Conservation (phyloP, 768 basidiomycete species). For the Harrya chromipes region DNA sequence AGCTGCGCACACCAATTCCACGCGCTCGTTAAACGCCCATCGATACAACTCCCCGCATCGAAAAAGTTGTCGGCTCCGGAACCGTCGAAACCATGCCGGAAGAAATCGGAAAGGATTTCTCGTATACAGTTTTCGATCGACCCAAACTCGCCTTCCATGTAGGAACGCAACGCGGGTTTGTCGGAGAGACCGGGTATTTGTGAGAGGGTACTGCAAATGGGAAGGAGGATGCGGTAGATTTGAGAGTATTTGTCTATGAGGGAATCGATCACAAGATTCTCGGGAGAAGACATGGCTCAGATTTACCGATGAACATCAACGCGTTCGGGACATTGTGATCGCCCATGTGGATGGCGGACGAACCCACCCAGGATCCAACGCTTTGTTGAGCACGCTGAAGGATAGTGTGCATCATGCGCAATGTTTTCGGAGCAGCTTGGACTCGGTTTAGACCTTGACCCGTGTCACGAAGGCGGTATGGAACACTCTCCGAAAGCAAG, state of each 20-base stretch:
- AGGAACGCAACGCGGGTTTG: constrained; percentile 69
- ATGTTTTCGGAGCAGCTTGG: constrained; percentile 82
- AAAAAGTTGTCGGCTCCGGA: constrained; percentile 91
- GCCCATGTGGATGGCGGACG: constrained; percentile 86
- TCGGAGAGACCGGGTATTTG: constrained; percentile 65
- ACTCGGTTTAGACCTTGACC: constrained; percentile 91
- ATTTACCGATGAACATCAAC: constrained; percentile 73
- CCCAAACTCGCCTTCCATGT: constrained; percentile 82
- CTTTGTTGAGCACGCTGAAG: constrained; percentile 79
- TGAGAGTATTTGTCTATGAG: constrained; percentile 79
- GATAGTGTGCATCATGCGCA: constrained; percentile 87
- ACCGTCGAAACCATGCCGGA: constrained; percentile 85
- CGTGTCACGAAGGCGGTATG: constrained; percentile 83
- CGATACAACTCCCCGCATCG: constrained; percentile 82
- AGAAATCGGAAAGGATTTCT: constrained; percentile 82
- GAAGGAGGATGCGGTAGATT: constrained; percentile 85
- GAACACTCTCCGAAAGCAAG: constrained; percentile 66
- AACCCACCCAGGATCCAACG: constrained; percentile 83
- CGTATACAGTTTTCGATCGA: constrained; percentile 62
- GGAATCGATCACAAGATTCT: not conserved
- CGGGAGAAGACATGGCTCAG: not conserved
- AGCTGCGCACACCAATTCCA: constrained; percentile 90
- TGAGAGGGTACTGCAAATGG: constrained; percentile 77
- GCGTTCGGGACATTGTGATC: constrained; percentile 65
- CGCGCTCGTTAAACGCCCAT: constrained; percentile 82